Evolutionary conservation across 352 stramenopile genomes (phyloP), one percentile per base, ranked within the genome.

Genomic region (Pythium utonaiense): DNA sequence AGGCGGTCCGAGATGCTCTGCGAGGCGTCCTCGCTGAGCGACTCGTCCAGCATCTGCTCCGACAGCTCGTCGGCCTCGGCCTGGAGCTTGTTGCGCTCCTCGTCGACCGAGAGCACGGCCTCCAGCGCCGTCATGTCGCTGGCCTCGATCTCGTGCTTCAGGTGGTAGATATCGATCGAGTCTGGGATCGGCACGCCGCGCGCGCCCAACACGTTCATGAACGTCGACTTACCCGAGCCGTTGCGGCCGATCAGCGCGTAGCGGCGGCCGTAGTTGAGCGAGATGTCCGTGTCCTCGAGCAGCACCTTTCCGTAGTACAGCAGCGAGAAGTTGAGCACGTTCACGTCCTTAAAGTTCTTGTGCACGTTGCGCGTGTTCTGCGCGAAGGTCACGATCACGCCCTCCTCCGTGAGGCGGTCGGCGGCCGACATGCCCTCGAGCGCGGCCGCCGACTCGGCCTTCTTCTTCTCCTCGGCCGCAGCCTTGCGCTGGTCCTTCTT

Each of bases 241-340:
- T 99, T 99, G 62, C 92, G 83, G 21, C 97, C 96, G 53, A 99
- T 97, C 22, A 99, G 78, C 19, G 91, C 96, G 69, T 99, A 99
- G 6, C 96, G 92, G 67, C 97, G 96, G 27, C 97, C 97, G 73
- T 97, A 98, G 83, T 99, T 99, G 55, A 99, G 80, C 59, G 97
- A 86, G 53, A 99, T 93, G 53, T 96, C 89, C 50, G 93, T 98
- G 67, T 97, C 95, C 66, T 99, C 96, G 66, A 99, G 78, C 31
- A 99, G 76, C 44, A 96, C 83, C 63, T 97, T 98, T 53, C 96
- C 96, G 75, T 97, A 95, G 82, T 98, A 99, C 27, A 91, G 96
- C 55, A 99, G 93, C 52, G 92, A 97, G 48, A 99, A 98, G 72
- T 98, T 97, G 50, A 89, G 74, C 45, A 99, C 96, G 69, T 98